phyloP scores from a whole-genome alignment of 139 green algal genomes.

The Chlamydomonas asymmetrica region DNA sequence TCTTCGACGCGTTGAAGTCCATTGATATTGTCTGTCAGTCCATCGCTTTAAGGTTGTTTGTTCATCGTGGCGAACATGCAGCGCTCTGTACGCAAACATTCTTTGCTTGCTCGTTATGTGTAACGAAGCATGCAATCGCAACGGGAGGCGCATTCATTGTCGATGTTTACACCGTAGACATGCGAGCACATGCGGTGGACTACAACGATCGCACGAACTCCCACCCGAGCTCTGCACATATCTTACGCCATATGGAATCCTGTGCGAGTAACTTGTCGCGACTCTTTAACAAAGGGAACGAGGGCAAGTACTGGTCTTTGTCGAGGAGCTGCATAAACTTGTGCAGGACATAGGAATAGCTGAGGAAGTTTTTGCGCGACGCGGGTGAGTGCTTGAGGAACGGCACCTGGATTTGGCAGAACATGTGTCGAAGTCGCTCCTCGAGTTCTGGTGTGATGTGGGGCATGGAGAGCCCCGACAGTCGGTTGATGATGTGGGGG shows the following conservation, averaged over 20 bases:
- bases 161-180: too few species aligned
- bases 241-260: slow-evolving; percentile 33
- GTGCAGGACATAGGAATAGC: slow-evolving; percentile 27
- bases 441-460: slow-evolving; percentile 8
- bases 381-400: slow-evolving; percentile 6
- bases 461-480: slow-evolving; percentile 17
- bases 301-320: slow-evolving; percentile 9
- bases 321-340: slow-evolving; percentile 28
- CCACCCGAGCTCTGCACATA: slow-evolving; percentile 29
- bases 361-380: slow-evolving; percentile 27
- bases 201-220: slow-evolving; percentile 25
- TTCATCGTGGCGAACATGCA: too few species aligned
- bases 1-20: too few species aligned
- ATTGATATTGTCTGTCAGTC: too few species aligned
- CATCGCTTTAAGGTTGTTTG: too few species aligned
- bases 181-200: too few species aligned
- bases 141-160: too few species aligned
- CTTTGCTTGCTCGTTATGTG: too few species aligned
- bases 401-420: slow-evolving; percentile 20
- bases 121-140: too few species aligned
- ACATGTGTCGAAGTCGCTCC: slow-evolving; percentile 28
- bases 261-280: slow-evolving; percentile 20
- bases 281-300: slow-evolving; percentile 27
- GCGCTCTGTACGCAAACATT: too few species aligned
- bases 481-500: slow-evolving; percentile 5